Base-by-base conservation (phyloP, 106 monocot species). In the Dioscorea dumetorum region DNA sequence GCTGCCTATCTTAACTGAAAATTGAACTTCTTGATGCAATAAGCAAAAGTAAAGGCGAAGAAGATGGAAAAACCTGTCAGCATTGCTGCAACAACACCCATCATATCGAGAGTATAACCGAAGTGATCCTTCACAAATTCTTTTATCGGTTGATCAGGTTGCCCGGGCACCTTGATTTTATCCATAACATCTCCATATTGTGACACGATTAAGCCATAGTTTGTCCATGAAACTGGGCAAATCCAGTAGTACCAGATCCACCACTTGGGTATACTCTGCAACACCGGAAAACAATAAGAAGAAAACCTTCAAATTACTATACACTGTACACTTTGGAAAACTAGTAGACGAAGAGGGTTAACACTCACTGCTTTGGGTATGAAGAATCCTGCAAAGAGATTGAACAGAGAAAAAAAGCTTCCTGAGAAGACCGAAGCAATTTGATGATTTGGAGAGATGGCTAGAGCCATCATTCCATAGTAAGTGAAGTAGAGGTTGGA, bases 241-340 rank as follows among this genome's bases (percentile, higher is more conserved):
- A 84, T 69, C 89, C 89, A 89, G 69, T 77, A 86, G 79, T 82
- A 94, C 93, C 87, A 94, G 13, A 70, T 64, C 94, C 87, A 87
- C 87, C 87, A 87, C 35, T 64, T 71, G 0, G 89, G 94, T n/a
- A 87, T 73, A 74, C 60, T 81, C 90, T 94, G 81, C 61, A 79
- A 70, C 41, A 41, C 23, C 14, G 18, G 15, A 48, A 48, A 61
- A 51, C 17, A 17, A 51, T 13, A 17, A 51, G 18, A 13, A 49
- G 22, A 48, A 22, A 54, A 19, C 54, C 19, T 16, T 18, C 19
- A 14, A 54, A 19, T 18, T 8, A 16, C 54, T 54, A 54, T 0
- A 0, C 7, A 54, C 19, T 54, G 5, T 54, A 18, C 54, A 54
- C 54, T 57, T 22, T 15, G 28, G 33, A 15, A 62, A 8, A 62